Percentiles rank a stretch among this genome's conserved stretches.
These are phyloP conservation scores for Tulasnella sp. DNA, from an alignment of 768 basidiomycete genomes.

Conservation along the genomic window DNA sequence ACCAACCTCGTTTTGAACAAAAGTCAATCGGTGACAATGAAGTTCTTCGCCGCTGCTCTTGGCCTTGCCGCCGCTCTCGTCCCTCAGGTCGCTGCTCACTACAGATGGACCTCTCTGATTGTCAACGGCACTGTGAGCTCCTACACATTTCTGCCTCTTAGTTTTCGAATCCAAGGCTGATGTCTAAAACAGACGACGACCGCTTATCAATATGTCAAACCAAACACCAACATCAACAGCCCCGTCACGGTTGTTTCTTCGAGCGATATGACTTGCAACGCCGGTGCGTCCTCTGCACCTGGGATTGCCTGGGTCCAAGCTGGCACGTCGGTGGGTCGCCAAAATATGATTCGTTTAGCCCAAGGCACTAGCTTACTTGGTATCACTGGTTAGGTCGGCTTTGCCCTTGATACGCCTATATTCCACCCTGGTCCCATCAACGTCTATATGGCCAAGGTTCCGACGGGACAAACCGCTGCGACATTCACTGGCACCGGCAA, in stretches of 20 bases:
- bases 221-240: conserved; percentile 27
- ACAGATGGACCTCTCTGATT: conserved; percentile 23
- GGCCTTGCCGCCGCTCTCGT: not conserved
- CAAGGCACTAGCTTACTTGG: no score
- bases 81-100: conserved; percentile 14
- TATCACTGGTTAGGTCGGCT: conserved; percentile 40
- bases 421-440: conserved; percentile 31
- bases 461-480: conserved; percentile 27
- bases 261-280: conserved; percentile 26
- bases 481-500: conserved; percentile 24
- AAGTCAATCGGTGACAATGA: not conserved
- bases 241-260: conserved; percentile 25
- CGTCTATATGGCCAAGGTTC: conserved; percentile 31
- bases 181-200: not conserved
- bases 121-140: conserved; percentile 20
- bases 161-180: no score
- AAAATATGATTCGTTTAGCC: not conserved
- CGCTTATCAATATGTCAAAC: conserved; percentile 26
- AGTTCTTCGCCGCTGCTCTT: not conserved
- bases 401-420: conserved; percentile 38
- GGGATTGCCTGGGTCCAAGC: conserved; percentile 20
- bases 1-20: not conserved
- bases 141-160: not conserved
- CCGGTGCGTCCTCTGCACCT: not conserved
- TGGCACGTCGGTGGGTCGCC: conserved; percentile 11